Conservation (phyloP, 345 rosid species). For the Euphorbia lathyris region DNA sequence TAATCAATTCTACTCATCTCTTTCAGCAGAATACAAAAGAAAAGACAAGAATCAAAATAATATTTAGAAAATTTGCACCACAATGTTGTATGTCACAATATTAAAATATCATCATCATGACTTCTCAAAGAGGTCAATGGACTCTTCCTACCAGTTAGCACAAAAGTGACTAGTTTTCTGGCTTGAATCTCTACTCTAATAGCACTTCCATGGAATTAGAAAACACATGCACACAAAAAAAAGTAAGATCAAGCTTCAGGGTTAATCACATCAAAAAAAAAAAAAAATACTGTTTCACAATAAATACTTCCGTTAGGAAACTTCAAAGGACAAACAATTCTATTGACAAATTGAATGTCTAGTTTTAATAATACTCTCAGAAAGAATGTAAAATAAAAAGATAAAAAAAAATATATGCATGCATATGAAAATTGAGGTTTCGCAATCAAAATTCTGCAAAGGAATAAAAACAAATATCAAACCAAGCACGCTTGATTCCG, state of each 20-base stretch:
- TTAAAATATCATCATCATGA: background rate
- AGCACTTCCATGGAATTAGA: background rate
- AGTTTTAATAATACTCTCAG: constrained; percentile 6
- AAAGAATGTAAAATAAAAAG: background rate
- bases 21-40: background rate
- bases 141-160: background rate
- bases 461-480: background rate
- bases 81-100: background rate
- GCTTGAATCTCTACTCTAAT: background rate
- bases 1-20: background rate
- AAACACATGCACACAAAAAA: background rate
- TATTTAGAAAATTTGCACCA: background rate
- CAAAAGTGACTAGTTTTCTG: background rate
- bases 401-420: background rate
- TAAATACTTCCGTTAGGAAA: background rate
- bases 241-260: background rate
- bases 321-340: background rate
- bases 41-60: no score
- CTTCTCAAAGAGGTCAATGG: background rate
- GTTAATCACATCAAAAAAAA: background rate
- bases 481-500: background rate
- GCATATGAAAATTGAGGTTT: background rate
- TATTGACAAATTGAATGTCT: background rate
- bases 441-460: background rate
- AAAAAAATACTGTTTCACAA: background rate